Base-by-base conservation (phyloP, 169 alveolate species). In the Cryptosporidium canis region DNA sequence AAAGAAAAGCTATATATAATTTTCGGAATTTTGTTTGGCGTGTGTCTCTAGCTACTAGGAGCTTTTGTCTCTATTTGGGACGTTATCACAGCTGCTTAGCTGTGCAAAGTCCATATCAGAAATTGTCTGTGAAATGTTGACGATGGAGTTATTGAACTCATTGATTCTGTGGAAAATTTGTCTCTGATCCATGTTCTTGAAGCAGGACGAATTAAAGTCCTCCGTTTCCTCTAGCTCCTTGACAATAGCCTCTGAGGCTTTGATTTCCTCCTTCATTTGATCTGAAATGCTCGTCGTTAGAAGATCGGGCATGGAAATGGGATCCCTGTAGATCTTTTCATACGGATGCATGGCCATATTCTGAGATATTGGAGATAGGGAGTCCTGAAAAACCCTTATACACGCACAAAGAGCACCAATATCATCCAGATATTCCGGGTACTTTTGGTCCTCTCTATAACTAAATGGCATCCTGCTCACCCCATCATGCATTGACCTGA, bases 361-460 rank as follows among this genome's bases (percentile, higher is more conserved):
- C 63, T 77, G 87, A 16, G 87, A 77, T 24, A 39, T 39, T 9
- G 87, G 87, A 45, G 87, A 44, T 9, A 77, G 24, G 18, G 87
- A 16, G 27, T 77, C 87, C 27, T 77, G 87, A 55, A 77, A 77
- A 12, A 77, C 72, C 24, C 87, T 14, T 37, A 77, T 61, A 39
- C 87, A 77, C 14, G 87, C 87, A 77, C 87, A 77, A 0, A 77
- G 48, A 9, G 87, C 87, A 18, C 87, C 87, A 56, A 77, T 77
- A 12, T 77, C 87, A 77, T 77, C 72, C 63, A 77, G 58, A 39
- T 77, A 77, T 58, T 77, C 77, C 5, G 87, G 71, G 39, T 77
- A 77, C 6, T 35, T 56, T 29, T 77, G 87, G 21, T 41, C 61
- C 35, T 58, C 70, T 58, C 63, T 55, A 44, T 35, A 61, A 39